phyloP scores from a whole-genome alignment of 2,329 filamentous ascomycete species.

The Alternaria arborescens region DNA sequence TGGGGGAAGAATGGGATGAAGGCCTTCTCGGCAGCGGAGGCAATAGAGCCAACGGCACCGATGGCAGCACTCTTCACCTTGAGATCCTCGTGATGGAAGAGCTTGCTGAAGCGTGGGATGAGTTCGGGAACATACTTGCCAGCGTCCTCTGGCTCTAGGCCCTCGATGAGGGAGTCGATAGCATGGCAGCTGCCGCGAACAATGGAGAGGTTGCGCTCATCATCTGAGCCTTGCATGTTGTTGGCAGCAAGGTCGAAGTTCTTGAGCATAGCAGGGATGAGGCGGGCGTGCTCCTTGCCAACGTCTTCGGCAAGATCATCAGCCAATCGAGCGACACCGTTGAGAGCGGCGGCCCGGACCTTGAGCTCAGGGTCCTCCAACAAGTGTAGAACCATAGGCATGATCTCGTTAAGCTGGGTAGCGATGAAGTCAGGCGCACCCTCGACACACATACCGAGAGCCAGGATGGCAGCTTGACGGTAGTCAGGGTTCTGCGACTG shows the following conservation, averaged over 20 bases:
- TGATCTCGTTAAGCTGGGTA: constrained; percentile 85
- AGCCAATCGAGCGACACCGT: constrained; percentile 86
- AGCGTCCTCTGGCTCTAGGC: constrained; percentile 81
- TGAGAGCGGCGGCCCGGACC: constrained; percentile 86
- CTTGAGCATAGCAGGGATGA: constrained; percentile 85
- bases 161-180: constrained; percentile 89
- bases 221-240: constrained; percentile 68
- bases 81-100: constrained; percentile 84
- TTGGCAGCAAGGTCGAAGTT: constrained; percentile 85
- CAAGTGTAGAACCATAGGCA: constrained; percentile 84
- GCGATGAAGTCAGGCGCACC: constrained; percentile 97
- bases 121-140: constrained; percentile 82
- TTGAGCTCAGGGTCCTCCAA: constrained; percentile 83
- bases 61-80: constrained; percentile 91
- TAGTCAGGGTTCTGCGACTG: constrained; percentile 76
- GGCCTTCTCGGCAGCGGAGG: constrained; percentile 79
- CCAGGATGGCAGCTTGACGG: constrained; percentile 88
- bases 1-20: constrained; percentile 93
- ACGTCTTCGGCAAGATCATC: constrained; percentile 94
- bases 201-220: constrained; percentile 82
- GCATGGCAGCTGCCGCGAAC: constrained; percentile 90
- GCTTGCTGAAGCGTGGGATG: constrained; percentile 81
- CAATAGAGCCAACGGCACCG: constrained; percentile 89
- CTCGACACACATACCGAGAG: constrained; percentile 93
- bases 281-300: constrained; percentile 80